These are phyloP conservation scores for Cladosporium sp. DNA, from an alignment of 2,329 filamentous ascomycete species.

Conservation along the genomic window DNA sequence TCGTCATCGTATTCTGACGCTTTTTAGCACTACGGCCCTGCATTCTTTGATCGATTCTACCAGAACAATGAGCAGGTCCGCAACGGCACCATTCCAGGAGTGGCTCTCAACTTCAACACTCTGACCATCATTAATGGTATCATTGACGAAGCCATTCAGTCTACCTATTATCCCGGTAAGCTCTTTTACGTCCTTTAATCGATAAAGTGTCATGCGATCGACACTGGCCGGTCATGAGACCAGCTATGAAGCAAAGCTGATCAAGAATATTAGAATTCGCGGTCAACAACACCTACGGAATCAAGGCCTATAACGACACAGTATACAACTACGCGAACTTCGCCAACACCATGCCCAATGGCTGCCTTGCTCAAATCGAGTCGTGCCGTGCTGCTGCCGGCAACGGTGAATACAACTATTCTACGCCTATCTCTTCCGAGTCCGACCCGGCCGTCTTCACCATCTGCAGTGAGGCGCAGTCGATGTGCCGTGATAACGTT, in stretches of 20 bases:
- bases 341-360: conserved; percentile 48
- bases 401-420: conserved; percentile 32
- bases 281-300: conserved; percentile 57
- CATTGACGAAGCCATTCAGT: conserved; percentile 54
- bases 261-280: conserved; percentile 47
- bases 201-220: background rate
- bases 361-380: conserved; percentile 52
- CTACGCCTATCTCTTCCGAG: conserved; percentile 15
- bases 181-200: background rate
- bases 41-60: conserved; percentile 60
- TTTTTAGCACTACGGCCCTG: conserved; percentile 42
- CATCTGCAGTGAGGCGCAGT: conserved; percentile 56
- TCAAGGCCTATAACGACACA: conserved; percentile 57
- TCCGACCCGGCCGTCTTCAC: conserved; percentile 23
- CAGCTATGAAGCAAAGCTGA: background rate
- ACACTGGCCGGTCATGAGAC: background rate
- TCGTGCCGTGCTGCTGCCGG: conserved; percentile 51
- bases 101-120: conserved; percentile 51
- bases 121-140: conserved; percentile 59
- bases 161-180: conserved; percentile 45
- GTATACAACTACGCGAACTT: conserved; percentile 61
- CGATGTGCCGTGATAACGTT: conserved; percentile 59
- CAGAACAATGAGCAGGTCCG: conserved; percentile 57
- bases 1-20: background rate
- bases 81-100: conserved; percentile 44